Base-by-base conservation (phyloP, 2,329 filamentous ascomycete species). In the Botryotinia convoluta region DNA sequence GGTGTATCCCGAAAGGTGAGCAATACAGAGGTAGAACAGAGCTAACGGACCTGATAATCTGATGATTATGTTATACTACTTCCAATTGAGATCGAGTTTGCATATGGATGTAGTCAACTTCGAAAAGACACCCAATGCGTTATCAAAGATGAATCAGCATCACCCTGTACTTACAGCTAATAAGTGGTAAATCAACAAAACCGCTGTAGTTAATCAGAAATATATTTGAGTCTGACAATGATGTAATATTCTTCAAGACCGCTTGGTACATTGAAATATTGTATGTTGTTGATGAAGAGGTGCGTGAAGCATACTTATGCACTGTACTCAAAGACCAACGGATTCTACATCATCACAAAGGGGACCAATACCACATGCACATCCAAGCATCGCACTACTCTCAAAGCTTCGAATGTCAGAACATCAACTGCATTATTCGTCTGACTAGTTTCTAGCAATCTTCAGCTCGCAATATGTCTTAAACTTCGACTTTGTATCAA, bases 11-110 rank as follows among this genome's bases (percentile, higher is more conserved):
- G 14, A 29, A n/a, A 29, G 14, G 5, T 29, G 6, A 18, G 29
- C 6, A 1, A 18, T 18, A 18, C 26, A 54, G 26, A 54, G 6
- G n/a, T 4, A 18, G 14, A 57, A 18, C 6, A 54, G 26, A 29
- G 14, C n/a, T 18, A 4, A 18, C 2, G 1, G n/a, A 4, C 14
- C n/a, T 18, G 3, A 4, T 0, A 18, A 18, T 18, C 14, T 0
- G n/a, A 57, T 18, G 14, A 29, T 8, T 1, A 18, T 18, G 3
- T 57, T 18, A 9, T 29, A 9, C 0, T 29, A 9, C 16, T 57
- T 57, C 14, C 14, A 18, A 57, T 29, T 29, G n/a, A 57, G 0
- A 57, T 29, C 2, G 7, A 32, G 26, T n/a, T 14, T 54, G 26
- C 1, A n/a, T 16, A 54, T 16, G 5, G 3, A 54, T 54, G 12